Base-by-base conservation (phyloP, 2,329 filamentous ascomycete genomes). In the Neospermospora avenae region DNA sequence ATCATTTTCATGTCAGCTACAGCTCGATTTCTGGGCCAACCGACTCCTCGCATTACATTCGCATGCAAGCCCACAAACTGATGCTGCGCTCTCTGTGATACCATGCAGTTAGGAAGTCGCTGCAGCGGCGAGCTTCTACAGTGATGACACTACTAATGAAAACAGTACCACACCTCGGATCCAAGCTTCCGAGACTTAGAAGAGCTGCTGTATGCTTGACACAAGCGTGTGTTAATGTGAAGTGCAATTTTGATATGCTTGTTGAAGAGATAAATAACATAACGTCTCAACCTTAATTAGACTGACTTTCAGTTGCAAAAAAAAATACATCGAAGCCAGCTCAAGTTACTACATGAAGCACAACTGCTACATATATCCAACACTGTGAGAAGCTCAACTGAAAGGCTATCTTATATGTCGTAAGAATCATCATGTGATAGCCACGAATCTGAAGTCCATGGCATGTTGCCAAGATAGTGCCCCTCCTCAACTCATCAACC, bases 51-150 rank as follows among this genome's bases (percentile, higher is more conserved):
- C 25, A 25, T 35, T 31, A 20, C 39, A 13, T 52, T 57, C 55
- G 49, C 59, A 58, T 45, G 46, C 18, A 34, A 37, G 55, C 39
- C 54, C 69, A 91, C 93, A 76, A 93, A 98, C 96, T 95, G 80
- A 99, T 98, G 95, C 96, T 77, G 96, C 95, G 76, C 93, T 97
- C 84, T 99, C 95, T 73, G 58, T 96, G 95, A 99, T 99, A 41
- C 98, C 98, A 8, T 42, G n/a, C n/a, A 18, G 39, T n/a, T 18
- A 7, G 4, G 16, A 4, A 4, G 16, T n/a, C 18, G n/a, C 39
- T 18, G 39, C n/a, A 42, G 39, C 8, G 20, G 39, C 39, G 11
- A 7, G 39, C 39, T 31, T 31, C 28, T 31, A 10, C 28, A 31
- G 28, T 10, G 6, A 31, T 10, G 11, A 10, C 11, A 10, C 11